A percentile compares a stretch with the other conserved stretches of the same genome.
Evolutionary conservation across 805 yeast genomes (phyloP).

Genomic region (Kuraishia piskuri): DNA sequence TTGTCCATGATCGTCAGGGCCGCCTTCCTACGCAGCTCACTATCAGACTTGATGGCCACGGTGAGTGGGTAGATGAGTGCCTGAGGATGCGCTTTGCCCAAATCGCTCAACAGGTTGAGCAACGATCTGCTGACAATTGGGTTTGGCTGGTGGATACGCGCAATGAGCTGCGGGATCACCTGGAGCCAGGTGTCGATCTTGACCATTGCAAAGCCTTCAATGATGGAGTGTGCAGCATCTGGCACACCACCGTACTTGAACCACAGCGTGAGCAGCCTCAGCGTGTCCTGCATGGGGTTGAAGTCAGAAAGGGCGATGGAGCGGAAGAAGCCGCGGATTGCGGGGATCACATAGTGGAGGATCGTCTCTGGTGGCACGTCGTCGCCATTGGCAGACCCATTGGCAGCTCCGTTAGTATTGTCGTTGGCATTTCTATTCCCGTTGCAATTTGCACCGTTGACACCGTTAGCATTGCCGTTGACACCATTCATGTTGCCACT

Average conservation of each 20-base stretch:
- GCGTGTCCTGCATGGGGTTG: constrained; percentile 86
- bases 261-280: constrained; percentile 88
- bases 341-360: constrained; percentile 88
- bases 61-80: constrained; percentile 92
- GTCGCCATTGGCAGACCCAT: constrained; percentile 6
- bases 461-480: neutral
- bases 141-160: constrained; percentile 94
- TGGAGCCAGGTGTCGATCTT: constrained; percentile 91
- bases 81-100: constrained; percentile 95
- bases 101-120: constrained; percentile 70
- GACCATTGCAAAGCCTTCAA: constrained; percentile 84
- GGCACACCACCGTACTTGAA: constrained; percentile 91
- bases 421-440: constrained; percentile 6
- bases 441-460: neutral
- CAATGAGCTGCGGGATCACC: constrained; percentile 90
- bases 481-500: neutral
- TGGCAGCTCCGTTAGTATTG: constrained; percentile 7
- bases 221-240: constrained; percentile 85
- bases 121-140: constrained; percentile 74
- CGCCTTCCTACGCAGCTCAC: constrained; percentile 81
- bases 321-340: constrained; percentile 91
- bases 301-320: constrained; percentile 83
- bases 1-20: constrained; percentile 87
- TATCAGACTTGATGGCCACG: constrained; percentile 92
- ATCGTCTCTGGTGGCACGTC: constrained; percentile 45